Base-by-base conservation (phyloP, 2,329 filamentous ascomycete genomes). In the Fusarium incarnatum region DNA sequence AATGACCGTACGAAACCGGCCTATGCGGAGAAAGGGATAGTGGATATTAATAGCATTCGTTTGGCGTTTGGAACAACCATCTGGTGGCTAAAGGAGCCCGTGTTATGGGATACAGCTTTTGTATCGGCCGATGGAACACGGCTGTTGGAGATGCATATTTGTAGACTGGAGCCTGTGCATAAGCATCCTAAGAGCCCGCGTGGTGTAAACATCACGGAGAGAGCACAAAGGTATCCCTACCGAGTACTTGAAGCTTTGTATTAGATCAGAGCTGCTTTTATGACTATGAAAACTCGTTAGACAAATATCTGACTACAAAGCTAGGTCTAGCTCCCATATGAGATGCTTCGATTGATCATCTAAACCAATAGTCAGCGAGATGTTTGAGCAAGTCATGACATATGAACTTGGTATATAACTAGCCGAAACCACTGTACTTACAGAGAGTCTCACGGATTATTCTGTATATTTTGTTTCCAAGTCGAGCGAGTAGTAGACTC, bases 21-120 rank as follows among this genome's bases (percentile, higher is more conserved):
- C 44, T 54, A 44, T 34, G 23, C 42, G 46, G 59, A 56, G 45
- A 50, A 42, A 37, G 40, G 52, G 45, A 44, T 48, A 28, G 42
- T 54, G 54, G 48, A 54, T 54, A 60, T 71, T 57, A 67, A 71
- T 56, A 61, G 68, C 68, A 70, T 70, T 71, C 60, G 52, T 66
- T 71, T 71, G 68, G 68, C 68, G 68, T 71, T 71, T 60, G 42
- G 68, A 68, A 62, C 55, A 56, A 56, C 45, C 48, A 71, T 47
- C 20, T 27, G 53, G 48, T 52, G 60, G 62, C 37, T 56, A 47
- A 40, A 45, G 37, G 64, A 53, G 52, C 60, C 44, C 44, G 41
- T 37, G 44, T 45, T 32, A 68, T 47, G 46, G 50, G 64, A 59
- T 64, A 68, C 53, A 55, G 53, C 52, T 59, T 69, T 69, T 57